Evolutionary conservation across 129 eudicot species (phyloP), one percentile per base, ranked within the genome.

Genomic region (Centrapalus pauciflorus): DNA sequence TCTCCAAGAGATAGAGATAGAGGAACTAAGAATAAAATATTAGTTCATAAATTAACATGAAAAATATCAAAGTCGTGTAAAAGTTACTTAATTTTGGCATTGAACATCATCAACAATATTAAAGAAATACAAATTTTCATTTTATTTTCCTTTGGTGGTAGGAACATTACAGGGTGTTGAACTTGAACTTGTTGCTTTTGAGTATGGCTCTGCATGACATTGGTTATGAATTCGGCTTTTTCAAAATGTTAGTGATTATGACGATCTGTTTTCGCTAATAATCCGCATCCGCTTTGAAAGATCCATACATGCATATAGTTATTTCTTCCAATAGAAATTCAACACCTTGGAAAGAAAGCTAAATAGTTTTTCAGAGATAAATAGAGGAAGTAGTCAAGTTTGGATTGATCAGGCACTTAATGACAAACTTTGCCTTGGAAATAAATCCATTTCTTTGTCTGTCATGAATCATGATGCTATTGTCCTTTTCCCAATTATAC

Each of bases 331-430:
- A 28, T 57, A 59, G 30, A 27, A 33, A 23, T 52, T 54, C 37
- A 35, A 68, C 51, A 52, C 25, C 38, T 24, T 67, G 48, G 63
- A 26, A 52, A 67, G 34, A 51, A 54, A 67, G 16, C 12, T 40
- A 25, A 16, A 66, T 21, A 33, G 16, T 9, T n/a, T 3, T 33
- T 49, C 46, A 21, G 67, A 29, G 25, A 29, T 30, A 20, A 17
- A 30, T 66, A 66, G 73, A 55, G 51, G 72, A 74, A 65, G 73
- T 74, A 65, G 51, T 34, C 73, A 65, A 74, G 45, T 74, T 41
- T 74, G 66, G 27, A 28, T 74, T 65, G 66, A 38, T 58, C 52
- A 65, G 19, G 2, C 45, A 69, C 74, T 55, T 65, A 33, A 19
- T 29, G 70, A 52, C 46, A 63, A 64, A 63, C 29, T 65, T 27